Base-by-base conservation (phyloP, 2,329 filamentous ascomycete species). In the Canariomyces notabilis region DNA sequence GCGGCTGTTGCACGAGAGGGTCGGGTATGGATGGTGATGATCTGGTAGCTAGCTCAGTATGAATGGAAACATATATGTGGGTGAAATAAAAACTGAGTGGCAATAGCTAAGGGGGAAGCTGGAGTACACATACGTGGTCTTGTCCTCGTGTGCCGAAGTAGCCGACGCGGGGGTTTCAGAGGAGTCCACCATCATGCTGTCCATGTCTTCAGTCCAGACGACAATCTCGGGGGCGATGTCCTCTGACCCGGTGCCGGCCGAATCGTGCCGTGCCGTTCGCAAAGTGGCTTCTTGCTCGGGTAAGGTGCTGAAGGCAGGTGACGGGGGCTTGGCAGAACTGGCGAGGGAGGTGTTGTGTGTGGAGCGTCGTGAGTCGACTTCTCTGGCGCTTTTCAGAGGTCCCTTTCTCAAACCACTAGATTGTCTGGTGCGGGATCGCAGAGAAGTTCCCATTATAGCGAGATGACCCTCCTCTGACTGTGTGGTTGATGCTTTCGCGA, bases 121-220 rank as follows among this genome's bases (percentile, higher is more conserved):
- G 22, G 26, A 36, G 15, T 7, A 12, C 19, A 59, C 59, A 50
- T 55, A 61, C 59, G 37, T 39, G 21, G 35, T 12, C 33, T 41
- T 37, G 20, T 52, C 50, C 39, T 45, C 44, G 12, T 20, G 11
- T 6, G 33, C 23, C n/a, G 44, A 42, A 11, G 36, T 35, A 19
- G 54, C 48, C 18, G 51, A 34, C 12, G 48, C 20, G 32, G 50
- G 42, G 26, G 52, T 49, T 35, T 55, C 56, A 20, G 58, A 47
- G 4, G 55, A 50, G 48, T 59, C 60, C 18, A 60, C 48, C 20
- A 65, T 62, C 61, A 68, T 65, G 18, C 51, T 47, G 16, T 69
- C 64, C 62, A 71, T 69, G 12, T 66, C 60, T 44, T 66, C 69
- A 22, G 68, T 71, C 64, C 69, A 71, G 15, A 73, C 71, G 4